Conservation (phyloP, 2,329 filamentous ascomycete genomes). For the Xylaria sp. region DNA sequence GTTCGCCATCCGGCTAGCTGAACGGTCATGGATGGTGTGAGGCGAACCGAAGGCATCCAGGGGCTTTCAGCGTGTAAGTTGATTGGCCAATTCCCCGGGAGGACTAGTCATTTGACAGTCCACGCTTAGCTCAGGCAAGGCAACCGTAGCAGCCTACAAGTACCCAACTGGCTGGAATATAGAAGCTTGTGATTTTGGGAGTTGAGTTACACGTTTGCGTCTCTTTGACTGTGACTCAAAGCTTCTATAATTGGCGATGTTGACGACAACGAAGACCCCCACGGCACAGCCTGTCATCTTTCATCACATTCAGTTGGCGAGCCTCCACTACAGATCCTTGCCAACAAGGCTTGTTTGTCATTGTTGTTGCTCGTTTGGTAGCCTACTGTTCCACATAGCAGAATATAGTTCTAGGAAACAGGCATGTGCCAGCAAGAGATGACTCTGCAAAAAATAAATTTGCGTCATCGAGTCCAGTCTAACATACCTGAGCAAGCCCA, state of each 20-base stretch:
- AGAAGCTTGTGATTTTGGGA: too few relatives aligned
- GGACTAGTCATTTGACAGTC: conserved; percentile 35
- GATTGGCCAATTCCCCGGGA: conserved; percentile 29
- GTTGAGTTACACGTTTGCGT: too few relatives aligned
- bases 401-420: background rate
- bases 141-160: conserved; percentile 25
- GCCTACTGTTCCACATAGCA: background rate
- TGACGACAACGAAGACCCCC: background rate
- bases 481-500: background rate
- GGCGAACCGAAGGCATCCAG: conserved; percentile 27
- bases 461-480: background rate
- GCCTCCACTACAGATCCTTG: background rate
- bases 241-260: background rate
- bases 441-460: background rate
- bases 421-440: background rate
- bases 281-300: background rate
- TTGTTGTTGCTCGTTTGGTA: background rate
- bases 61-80: conserved; percentile 33
- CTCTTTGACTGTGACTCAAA: conserved; percentile 15
- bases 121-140: conserved; percentile 22
- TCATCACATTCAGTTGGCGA: background rate
- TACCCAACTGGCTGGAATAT: background rate
- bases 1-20: conserved; percentile 18
- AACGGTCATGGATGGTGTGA: conserved; percentile 16
- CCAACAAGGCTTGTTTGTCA: background rate